Evolutionary conservation across 208 protist species (phyloP).

Genomic region (Wallacemonas sp.): DNA sequence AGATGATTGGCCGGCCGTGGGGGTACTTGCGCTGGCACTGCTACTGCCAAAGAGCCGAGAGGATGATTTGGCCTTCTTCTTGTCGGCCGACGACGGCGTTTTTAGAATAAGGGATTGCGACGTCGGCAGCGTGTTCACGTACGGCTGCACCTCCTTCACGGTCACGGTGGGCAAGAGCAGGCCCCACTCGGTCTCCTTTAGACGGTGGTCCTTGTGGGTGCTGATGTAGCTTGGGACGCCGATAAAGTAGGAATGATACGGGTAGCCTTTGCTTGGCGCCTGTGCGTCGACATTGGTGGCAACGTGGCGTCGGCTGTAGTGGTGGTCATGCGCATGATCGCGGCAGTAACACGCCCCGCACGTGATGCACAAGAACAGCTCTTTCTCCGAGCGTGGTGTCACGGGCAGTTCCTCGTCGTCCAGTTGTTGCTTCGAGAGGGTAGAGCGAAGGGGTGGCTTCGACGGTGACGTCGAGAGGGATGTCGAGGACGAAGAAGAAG

Average conservation of each 20-base stretch:
- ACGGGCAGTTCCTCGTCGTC: constrained; percentile 48
- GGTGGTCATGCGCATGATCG: constrained; percentile 55
- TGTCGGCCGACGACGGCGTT: not conserved
- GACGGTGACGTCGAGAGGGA: not conserved
- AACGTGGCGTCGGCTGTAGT: constrained; percentile 41
- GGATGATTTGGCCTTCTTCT: constrained; percentile 15
- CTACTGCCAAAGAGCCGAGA: not conserved
- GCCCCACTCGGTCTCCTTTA: constrained; percentile 41
- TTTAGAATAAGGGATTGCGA: not conserved
- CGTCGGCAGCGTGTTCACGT: not conserved
- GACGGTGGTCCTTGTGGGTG: constrained; percentile 33
- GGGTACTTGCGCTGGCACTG: not conserved
- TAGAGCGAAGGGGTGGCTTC: not conserved
- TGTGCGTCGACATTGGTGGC: constrained; percentile 4
- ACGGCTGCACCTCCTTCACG: constrained; percentile 4
- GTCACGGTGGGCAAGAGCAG: constrained; percentile 55
- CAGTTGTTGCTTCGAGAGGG: not conserved
- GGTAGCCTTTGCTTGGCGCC: constrained; percentile 34
- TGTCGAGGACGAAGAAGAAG: not conserved
- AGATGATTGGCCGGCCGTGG: not conserved
- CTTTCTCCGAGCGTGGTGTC: constrained; percentile 46
- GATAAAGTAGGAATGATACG: constrained; percentile 66
- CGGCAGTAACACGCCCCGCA: constrained; percentile 72
- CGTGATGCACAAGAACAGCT: constrained; percentile 72
- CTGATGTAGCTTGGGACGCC: constrained; percentile 49